A percentile compares a stretch with the other conserved stretches of the same genome.
Conservation (phyloP, 495 filamentous ascomycete species). For the Peziza echinospora region DNA sequence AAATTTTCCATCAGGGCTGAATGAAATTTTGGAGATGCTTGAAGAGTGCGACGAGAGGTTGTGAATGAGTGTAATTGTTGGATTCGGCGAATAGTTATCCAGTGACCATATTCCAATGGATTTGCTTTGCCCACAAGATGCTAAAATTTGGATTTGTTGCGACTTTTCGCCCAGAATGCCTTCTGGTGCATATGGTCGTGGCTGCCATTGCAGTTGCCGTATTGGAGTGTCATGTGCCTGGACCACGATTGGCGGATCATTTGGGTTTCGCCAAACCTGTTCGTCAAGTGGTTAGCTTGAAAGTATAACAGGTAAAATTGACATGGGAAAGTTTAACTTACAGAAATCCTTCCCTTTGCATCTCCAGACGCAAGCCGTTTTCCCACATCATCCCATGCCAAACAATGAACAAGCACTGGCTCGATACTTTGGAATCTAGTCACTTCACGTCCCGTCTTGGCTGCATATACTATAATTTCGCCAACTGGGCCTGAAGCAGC, state of each 20-base stretch:
- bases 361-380: constrained; percentile 16
- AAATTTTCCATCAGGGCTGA: background rate
- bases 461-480: constrained; percentile 11
- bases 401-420: constrained; percentile 10
- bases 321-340: background rate
- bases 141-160: background rate
- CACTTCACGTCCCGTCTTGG: constrained; percentile 5
- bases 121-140: too few relatives aligned
- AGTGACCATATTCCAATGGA: too few relatives aligned
- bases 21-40: background rate
- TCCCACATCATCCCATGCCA: constrained; percentile 15
- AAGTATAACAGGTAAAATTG: too few relatives aligned
- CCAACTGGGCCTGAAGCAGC: constrained; percentile 30
- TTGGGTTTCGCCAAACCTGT: background rate
- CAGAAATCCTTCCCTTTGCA: background rate
- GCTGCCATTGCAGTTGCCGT: background rate
- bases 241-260: background rate
- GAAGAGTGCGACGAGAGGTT: background rate
- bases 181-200: too few relatives aligned
- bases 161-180: background rate
- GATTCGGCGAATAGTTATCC: too few relatives aligned
- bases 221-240: background rate
- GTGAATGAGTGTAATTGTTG: too few relatives aligned
- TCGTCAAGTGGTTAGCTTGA: too few relatives aligned
- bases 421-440: constrained; percentile 4